Evolutionary conservation across 176 grass and related monocot species (phyloP).

Genomic region (Coix lacrymajobi): DNA sequence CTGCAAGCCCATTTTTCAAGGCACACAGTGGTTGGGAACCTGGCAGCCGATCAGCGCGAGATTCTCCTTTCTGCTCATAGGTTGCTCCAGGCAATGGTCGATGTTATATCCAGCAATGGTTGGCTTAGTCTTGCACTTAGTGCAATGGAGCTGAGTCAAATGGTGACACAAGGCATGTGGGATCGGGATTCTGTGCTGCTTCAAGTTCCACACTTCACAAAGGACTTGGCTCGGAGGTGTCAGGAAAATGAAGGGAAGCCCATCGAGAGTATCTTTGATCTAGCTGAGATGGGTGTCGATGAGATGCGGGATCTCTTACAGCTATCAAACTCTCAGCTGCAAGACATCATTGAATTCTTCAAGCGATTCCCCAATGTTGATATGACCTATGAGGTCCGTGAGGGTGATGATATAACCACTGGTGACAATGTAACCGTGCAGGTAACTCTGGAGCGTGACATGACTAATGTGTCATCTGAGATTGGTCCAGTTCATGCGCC

Average conservation of each 20-base stretch:
- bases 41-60: slow-evolving; percentile 80
- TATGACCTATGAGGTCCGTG: slow-evolving; percentile 78
- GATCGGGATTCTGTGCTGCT: slow-evolving; percentile 80
- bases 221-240: slow-evolving; percentile 72
- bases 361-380: slow-evolving; percentile 91
- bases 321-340: slow-evolving; percentile 70
- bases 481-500: slow-evolving; percentile 78
- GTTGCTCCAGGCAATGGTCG: slow-evolving; percentile 95
- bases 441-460: slow-evolving; percentile 81
- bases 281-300: slow-evolving; percentile 70
- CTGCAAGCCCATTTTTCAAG: slow-evolving; percentile 94
- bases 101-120: slow-evolving; percentile 93
- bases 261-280: slow-evolving; percentile 86
- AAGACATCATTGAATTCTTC: slow-evolving; percentile 68
- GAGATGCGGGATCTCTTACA: slow-evolving; percentile 70
- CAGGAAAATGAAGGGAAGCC: slow-evolving; percentile 66
- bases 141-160: slow-evolving; percentile 91
- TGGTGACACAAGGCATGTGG: slow-evolving; percentile 99
- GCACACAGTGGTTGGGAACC: slow-evolving; percentile 68
- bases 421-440: slow-evolving; percentile 68
- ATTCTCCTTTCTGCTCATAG: slow-evolving; percentile 84
- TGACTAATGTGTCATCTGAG: slow-evolving; percentile 45
- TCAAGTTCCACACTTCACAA: slow-evolving; percentile 80
- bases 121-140: slow-evolving; percentile 86
- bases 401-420: slow-evolving; percentile 56